Conservation (phyloP, 2,329 filamentous ascomycete species). For the Aschersonia sp. region DNA sequence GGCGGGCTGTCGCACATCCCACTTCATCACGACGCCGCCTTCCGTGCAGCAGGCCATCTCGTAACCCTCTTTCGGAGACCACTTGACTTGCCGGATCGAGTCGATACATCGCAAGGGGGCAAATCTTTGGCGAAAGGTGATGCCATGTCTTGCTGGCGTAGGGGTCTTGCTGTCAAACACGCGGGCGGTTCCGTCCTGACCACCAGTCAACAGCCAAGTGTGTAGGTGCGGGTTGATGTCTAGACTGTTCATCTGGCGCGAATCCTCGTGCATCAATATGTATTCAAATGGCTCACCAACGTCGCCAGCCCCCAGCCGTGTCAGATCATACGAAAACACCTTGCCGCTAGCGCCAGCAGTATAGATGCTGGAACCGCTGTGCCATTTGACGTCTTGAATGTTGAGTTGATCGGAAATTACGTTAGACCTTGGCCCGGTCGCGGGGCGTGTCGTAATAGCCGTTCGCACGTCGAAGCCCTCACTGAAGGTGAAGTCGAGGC, state of each 20-base stretch:
- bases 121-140: slow-evolving; percentile 34
- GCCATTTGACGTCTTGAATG: slow-evolving; percentile 49
- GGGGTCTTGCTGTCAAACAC: slow-evolving; percentile 41
- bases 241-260: slow-evolving; percentile 47
- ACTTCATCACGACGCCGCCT: slow-evolving; percentile 46
- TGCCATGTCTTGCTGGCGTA: slow-evolving; percentile 30
- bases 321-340: slow-evolving; percentile 50
- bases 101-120: slow-evolving; percentile 23
- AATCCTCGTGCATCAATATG: slow-evolving; percentile 45
- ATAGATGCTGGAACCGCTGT: slow-evolving; percentile 38
- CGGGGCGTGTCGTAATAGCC: slow-evolving; percentile 35
- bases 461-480: slow-evolving; percentile 45
- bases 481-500: slow-evolving; percentile 26
- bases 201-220: slow-evolving; percentile 45
- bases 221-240: slow-evolving; percentile 47
- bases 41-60: slow-evolving; percentile 52
- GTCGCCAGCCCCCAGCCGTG: slow-evolving; percentile 28
- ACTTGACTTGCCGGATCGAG: slow-evolving; percentile 45
- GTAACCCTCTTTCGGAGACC: slow-evolving; percentile 47
- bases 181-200: slow-evolving; percentile 48
- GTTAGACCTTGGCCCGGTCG: slow-evolving; percentile 24
- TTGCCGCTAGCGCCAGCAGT: slow-evolving; percentile 50
- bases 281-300: slow-evolving; percentile 34
- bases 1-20: slow-evolving; percentile 43
- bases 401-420: slow-evolving; percentile 41